Base-by-base conservation (phyloP, 768 basidiomycete genomes). In the Suillus subaureus region DNA sequence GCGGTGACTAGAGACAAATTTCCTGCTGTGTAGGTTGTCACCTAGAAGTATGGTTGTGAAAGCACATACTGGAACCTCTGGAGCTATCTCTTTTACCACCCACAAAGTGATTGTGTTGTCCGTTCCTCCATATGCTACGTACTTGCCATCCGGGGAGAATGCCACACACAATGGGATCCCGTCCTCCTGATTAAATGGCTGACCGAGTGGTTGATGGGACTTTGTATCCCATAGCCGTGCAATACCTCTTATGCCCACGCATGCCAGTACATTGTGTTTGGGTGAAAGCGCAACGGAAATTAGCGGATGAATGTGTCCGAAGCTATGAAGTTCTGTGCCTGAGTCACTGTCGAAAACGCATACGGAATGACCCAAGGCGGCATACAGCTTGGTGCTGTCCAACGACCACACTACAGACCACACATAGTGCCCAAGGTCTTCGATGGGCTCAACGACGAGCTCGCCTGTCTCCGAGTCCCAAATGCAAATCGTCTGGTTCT, bases 181-280 rank as follows among this genome's bases (percentile, higher is more conserved):
- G 6, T 23, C n/a, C 3, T 23, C 13, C 6, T 35, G 35, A 21
- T 37, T 23, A n/a, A 57, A 57, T 57, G 55, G 35, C n/a, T 37
- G 12, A 21, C 55, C 55, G 6, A 57, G 56, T 26, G 8, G 56
- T 16, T 57, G 23, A 26, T 23, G 2, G n/a, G 56, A 57, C 23
- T 16, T n/a, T 58, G 56, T 39, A 15, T 58, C 56, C 56, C 56
- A 58, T 37, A 57, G 56, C 4, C 21, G 56, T 58, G 56, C 37
- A 57, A 39, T 33, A 3, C 23, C 37, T 39, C 8, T 23, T 8
- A n/a, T 23, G 21, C 55, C 55, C 35, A 57, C 55, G n/a, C 55
- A 57, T 15, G 35, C 55, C 15, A 57, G 55, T 15, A 57, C 55
- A 16, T 57, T 37, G 6, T 57, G 35, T 37, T 37, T 23, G 23